A percentile compares a stretch with the other conserved stretches of the same genome.
phyloP scores from a whole-genome alignment of 2,329 filamentous ascomycete genomes.

The Dactylellina leptospora region DNA sequence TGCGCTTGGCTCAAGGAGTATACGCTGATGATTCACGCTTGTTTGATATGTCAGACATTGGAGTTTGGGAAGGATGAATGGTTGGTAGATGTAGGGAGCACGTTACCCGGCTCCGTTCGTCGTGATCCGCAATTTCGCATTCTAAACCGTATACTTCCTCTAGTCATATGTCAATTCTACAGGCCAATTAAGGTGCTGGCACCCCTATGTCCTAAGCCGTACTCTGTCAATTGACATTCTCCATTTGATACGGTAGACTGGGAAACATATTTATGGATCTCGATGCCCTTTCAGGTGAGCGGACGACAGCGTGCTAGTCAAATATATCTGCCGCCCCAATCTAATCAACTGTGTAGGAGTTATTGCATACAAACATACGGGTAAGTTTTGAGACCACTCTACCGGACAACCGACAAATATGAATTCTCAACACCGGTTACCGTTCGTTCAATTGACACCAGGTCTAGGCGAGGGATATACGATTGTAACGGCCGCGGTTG shows the following conservation, averaged over 20 bases:
- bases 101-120: neutral
- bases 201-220: constrained; percentile 4
- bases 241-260: constrained; percentile 62
- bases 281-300: constrained; percentile 72
- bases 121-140: neutral
- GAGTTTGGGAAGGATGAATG: constrained; percentile 78
- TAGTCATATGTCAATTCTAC: constrained; percentile 75
- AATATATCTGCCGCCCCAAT: no score
- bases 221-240: constrained; percentile 53
- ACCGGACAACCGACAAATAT: neutral
- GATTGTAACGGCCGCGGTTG: constrained; percentile 65
- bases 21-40: constrained; percentile 9
- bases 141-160: neutral
- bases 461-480: constrained; percentile 62
- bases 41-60: constrained; percentile 65
- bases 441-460: neutral
- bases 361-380: constrained; percentile 77
- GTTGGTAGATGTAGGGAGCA: constrained; percentile 69
- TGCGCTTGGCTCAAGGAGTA: no score
- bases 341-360: no score
- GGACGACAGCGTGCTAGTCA: no score
- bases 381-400: constrained; percentile 61
- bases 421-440: no score
- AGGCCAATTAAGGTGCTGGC: constrained; percentile 71
- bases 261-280: constrained; percentile 82